These are phyloP conservation scores for Talaromyces stipitatus DNA, from an alignment of 495 filamentous ascomycete genomes.

Conservation along the genomic window DNA sequence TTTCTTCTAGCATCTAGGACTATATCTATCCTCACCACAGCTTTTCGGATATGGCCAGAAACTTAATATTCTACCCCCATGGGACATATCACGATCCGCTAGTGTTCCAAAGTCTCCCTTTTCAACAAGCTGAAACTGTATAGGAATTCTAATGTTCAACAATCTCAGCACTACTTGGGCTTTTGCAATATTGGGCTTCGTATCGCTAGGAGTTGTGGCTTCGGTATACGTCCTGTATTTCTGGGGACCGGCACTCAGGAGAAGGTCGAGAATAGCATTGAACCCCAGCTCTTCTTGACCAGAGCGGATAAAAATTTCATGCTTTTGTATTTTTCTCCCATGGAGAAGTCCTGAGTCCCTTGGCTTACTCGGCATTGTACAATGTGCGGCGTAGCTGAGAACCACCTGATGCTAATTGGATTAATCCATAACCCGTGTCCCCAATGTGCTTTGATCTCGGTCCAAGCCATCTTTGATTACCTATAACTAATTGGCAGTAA, in stretches of 20 bases:
- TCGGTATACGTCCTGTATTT: slow-evolving; percentile 31
- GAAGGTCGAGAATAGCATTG: background rate
- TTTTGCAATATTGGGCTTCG: slow-evolving; percentile 26
- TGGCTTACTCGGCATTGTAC: background rate
- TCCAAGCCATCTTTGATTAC: background rate
- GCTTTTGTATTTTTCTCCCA: background rate
- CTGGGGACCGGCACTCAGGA: slow-evolving; percentile 14
- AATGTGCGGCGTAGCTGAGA: background rate
- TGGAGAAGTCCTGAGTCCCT: background rate
- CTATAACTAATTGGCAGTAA: background rate
- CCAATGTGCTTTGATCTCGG: background rate
- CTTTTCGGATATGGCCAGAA: background rate
- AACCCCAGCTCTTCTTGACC: background rate
- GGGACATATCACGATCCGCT: background rate
- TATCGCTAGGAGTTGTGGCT: slow-evolving; percentile 25
- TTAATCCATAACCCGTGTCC: background rate
- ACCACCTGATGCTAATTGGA: background rate
- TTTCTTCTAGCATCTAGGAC: background rate
- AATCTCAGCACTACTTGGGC: slow-evolving; percentile 28
- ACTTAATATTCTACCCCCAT: background rate
- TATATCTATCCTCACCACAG: background rate
- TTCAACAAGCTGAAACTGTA: background rate
- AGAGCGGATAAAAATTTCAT: background rate
- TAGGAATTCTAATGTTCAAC: slow-evolving; percentile 28
- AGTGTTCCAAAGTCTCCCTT: background rate